Conservation (phyloP, 257 asterid species). For the Haberlea rhodopensis region DNA sequence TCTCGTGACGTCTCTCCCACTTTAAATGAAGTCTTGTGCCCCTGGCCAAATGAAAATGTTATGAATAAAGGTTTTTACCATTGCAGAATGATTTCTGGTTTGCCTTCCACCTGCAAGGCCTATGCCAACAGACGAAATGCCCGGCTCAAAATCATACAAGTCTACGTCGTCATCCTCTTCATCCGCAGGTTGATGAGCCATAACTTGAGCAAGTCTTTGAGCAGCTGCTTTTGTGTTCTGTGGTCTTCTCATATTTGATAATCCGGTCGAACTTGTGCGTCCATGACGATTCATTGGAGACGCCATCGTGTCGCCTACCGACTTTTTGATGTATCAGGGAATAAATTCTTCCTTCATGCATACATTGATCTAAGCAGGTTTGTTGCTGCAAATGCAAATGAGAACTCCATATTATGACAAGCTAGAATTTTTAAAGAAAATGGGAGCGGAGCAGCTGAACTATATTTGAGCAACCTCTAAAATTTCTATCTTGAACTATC, state of each 20-base stretch:
- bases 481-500: no score
- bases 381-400: slow-evolving; percentile 20
- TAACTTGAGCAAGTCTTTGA: slow-evolving; percentile 78
- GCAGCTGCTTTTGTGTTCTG: slow-evolving; percentile 92
- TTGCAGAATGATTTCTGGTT: slow-evolving; percentile 50
- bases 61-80: slow-evolving; percentile 39
- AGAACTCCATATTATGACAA: no score
- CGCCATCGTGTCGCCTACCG: slow-evolving; percentile 34
- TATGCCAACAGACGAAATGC: slow-evolving; percentile 49
- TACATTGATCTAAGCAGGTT: slow-evolving; percentile 28
- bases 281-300: slow-evolving; percentile 49
- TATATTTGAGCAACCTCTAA: neutral
- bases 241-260: slow-evolving; percentile 47
- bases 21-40: neutral
- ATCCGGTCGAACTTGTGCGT: slow-evolving; percentile 57
- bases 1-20: no score
- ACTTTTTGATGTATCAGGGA: slow-evolving; percentile 12
- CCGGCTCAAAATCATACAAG: slow-evolving; percentile 49
- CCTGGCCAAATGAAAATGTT: neutral
- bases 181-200: slow-evolving; percentile 71
- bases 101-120: slow-evolving; percentile 79
- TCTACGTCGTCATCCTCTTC: slow-evolving; percentile 75
- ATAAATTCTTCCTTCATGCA: slow-evolving; percentile 26
- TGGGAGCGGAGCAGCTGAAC: neutral
- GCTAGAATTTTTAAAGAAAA: neutral